Percentiles rank a stretch among this genome's conserved stretches.
These are phyloP conservation scores for Scleromitrula shiraiana DNA, from an alignment of 2,329 filamentous ascomycete genomes.

Conservation along the genomic window DNA sequence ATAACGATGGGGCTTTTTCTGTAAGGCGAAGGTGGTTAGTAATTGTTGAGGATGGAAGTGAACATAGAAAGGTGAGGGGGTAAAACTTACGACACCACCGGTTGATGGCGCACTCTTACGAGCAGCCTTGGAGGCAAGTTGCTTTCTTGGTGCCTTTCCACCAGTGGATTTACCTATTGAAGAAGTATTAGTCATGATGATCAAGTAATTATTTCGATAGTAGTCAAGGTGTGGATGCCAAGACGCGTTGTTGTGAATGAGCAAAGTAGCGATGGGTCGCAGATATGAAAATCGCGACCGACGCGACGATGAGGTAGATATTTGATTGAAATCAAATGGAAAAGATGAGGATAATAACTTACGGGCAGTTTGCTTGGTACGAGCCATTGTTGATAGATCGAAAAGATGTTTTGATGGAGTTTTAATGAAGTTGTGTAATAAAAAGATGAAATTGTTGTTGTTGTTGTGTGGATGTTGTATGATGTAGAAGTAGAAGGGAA, in stretches of 20 bases:
- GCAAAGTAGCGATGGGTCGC: slow-evolving; percentile 10
- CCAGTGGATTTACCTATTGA: slow-evolving; percentile 59
- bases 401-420: slow-evolving; percentile 3
- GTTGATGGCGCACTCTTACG: slow-evolving; percentile 97
- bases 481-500: slow-evolving; percentile 25
- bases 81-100: slow-evolving; percentile 32
- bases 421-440: slow-evolving; percentile 13
- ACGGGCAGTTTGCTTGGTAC: slow-evolving; percentile 30
- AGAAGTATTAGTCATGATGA: slow-evolving; percentile 19
- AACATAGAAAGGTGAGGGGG: neutral
- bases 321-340: neutral
- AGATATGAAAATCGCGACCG: slow-evolving; percentile 23
- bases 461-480: slow-evolving; percentile 21
- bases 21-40: neutral
- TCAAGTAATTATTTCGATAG: slow-evolving; percentile 3
- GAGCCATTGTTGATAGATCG: slow-evolving; percentile 30
- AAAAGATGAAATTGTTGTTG: slow-evolving; percentile 14
- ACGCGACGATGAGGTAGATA: slow-evolving; percentile 1
- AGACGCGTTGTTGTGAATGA: slow-evolving; percentile 15
- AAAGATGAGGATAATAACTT: slow-evolving; percentile 3
- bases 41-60: neutral
- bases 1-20: slow-evolving; percentile 59
- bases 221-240: slow-evolving; percentile 3
- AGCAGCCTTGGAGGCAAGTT: slow-evolving; percentile 95
- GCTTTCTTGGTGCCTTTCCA: slow-evolving; percentile 81